A percentile compares a stretch with the other conserved stretches of the same genome.
These are phyloP conservation scores for Lachnum nothofagi DNA, from an alignment of 2,329 filamentous ascomycete genomes.

Conservation along the genomic window DNA sequence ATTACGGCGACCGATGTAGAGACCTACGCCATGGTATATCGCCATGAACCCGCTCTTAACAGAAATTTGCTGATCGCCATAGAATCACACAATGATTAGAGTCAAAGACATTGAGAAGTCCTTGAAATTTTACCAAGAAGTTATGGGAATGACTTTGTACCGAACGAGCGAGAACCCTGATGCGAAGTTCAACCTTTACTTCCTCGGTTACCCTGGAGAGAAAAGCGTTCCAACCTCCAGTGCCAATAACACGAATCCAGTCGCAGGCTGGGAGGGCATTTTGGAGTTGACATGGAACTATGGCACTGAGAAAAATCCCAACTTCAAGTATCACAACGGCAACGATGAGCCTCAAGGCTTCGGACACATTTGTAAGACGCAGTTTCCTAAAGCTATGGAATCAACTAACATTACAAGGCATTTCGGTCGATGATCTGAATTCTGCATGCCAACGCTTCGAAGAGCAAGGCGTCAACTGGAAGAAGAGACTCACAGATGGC, in stretches of 20 bases:
- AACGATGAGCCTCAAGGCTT: conserved; percentile 91
- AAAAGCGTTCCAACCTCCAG: conserved; percentile 50
- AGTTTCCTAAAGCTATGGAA: not conserved
- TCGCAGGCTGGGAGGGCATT: conserved; percentile 70
- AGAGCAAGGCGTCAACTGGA: conserved; percentile 75
- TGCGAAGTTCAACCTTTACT: conserved; percentile 83
- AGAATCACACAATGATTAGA: conserved; percentile 92
- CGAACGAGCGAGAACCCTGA: conserved; percentile 65
- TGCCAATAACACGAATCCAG: conserved; percentile 51
- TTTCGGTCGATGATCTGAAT: conserved; percentile 83
- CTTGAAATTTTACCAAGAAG: conserved; percentile 75
- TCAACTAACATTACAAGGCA: conserved; percentile 41
- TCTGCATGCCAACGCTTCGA: conserved; percentile 85
- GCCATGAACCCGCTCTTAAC: not conserved
- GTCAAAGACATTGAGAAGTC: conserved; percentile 76
- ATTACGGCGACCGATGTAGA: conserved; percentile 66
- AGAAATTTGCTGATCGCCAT: conserved; percentile 6
- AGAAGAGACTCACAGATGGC: conserved; percentile 90
- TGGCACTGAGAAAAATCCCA: conserved; percentile 77
- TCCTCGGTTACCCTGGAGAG: conserved; percentile 70
- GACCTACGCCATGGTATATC: conserved; percentile 65
- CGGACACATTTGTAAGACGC: conserved; percentile 74
- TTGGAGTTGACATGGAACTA: conserved; percentile 86
- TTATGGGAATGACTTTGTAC: conserved; percentile 81
- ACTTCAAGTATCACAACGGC: conserved; percentile 85